Percentiles rank a stretch among this genome's conserved stretches.
These are phyloP conservation scores for Xylaria nigripes DNA, from an alignment of 495 filamentous ascomycete species.

Conservation along the genomic window DNA sequence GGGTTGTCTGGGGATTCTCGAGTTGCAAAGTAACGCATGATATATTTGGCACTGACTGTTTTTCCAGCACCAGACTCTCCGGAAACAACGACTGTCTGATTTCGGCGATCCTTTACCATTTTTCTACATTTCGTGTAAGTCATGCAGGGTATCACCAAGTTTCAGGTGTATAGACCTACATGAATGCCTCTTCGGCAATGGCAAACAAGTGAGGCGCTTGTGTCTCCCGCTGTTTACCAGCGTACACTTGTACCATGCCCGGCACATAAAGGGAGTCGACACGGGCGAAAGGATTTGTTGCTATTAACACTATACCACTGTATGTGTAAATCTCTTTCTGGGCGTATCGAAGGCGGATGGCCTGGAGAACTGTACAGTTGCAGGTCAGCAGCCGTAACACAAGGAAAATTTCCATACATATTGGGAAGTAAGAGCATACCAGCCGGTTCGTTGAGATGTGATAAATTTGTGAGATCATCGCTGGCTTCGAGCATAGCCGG, in stretches of 20 bases:
- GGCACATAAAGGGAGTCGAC: constrained; percentile 98
- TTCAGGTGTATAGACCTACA: constrained; percentile 42
- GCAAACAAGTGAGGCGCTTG: constrained; percentile 98
- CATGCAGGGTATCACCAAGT: background rate
- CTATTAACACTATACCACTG: constrained; percentile 96
- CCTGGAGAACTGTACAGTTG: constrained; percentile 69
- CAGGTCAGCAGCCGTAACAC: constrained; percentile 12
- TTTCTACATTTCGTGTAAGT: constrained; percentile 50
- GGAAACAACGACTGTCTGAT: constrained; percentile 97
- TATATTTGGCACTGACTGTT: constrained; percentile 98
- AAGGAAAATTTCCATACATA: constrained; percentile 26
- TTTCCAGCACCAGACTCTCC: constrained; percentile 98
- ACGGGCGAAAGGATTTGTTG: constrained; percentile 94
- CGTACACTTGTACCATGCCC: constrained; percentile 98
- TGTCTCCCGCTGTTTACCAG: constrained; percentile 90
- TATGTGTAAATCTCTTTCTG: constrained; percentile 99
- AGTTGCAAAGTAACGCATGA: constrained; percentile 99
- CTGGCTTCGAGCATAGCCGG: constrained; percentile 96
- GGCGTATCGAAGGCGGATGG: constrained; percentile 92
- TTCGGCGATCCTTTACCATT: constrained; percentile 91
- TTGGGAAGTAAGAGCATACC: constrained; percentile 48
- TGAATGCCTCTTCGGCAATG: constrained; percentile 97
- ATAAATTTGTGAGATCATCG: constrained; percentile 95
- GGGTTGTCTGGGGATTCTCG: constrained; percentile 89
- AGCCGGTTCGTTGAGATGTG: constrained; percentile 96